A percentile compares a stretch with the other conserved stretches of the same genome.
phyloP scores from a whole-genome alignment of 192 early-diverging fungal species.

The Powellomyces hirtus region DNA sequence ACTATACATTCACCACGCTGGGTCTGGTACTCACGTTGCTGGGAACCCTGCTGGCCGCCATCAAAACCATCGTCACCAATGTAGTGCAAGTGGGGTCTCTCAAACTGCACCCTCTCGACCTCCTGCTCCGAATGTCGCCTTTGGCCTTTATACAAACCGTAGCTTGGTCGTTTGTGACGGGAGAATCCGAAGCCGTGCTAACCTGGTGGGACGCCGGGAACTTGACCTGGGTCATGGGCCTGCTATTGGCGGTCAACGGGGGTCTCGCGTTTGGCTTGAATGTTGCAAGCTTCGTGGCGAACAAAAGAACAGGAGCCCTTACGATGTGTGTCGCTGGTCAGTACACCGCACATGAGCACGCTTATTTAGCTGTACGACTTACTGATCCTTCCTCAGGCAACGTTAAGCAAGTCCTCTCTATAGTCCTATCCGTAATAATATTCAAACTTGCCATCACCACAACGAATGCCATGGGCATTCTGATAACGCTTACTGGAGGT shows the following conservation, averaged over 20 bases:
- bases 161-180: neutral
- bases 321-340: conserved; percentile 75
- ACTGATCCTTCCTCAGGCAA: conserved; percentile 57
- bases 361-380: neutral
- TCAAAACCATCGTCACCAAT: conserved; percentile 85
- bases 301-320: conserved; percentile 79
- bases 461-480: conserved; percentile 60
- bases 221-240: neutral
- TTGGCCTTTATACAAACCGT: conserved; percentile 66
- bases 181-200: neutral
- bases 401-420: conserved; percentile 74
- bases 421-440: conserved; percentile 62
- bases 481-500: conserved; percentile 56
- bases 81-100: conserved; percentile 73
- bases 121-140: conserved; percentile 76
- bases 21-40: conserved; percentile 78
- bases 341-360: neutral
- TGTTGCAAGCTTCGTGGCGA: conserved; percentile 82
- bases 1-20: conserved; percentile 69
- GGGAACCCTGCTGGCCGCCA: conserved; percentile 73
- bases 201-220: conserved; percentile 1
- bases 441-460: conserved; percentile 59
- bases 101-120: conserved; percentile 76
- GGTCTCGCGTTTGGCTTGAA: conserved; percentile 84
- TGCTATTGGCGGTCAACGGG: conserved; percentile 73